phyloP scores from a whole-genome alignment of 148 eudicot species.

The Vaccinium darrowii region DNA sequence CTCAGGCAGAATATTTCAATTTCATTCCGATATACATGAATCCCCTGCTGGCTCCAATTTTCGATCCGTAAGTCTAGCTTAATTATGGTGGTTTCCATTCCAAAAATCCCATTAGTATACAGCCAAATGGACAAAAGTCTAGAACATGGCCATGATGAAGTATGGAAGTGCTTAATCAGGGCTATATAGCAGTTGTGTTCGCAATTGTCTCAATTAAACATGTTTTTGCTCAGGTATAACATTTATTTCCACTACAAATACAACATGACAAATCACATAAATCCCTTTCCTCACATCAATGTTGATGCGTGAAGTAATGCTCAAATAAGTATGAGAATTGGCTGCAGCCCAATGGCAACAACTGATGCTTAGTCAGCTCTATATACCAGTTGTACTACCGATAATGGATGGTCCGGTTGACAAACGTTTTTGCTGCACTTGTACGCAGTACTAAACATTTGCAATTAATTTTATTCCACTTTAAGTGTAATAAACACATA shows the following conservation, averaged over 20 bases:
- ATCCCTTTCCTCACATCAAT: neutral
- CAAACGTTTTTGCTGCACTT: neutral
- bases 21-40: neutral
- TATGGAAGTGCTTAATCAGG: neutral
- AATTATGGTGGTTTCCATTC: neutral
- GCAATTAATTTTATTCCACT: neutral
- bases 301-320: neutral
- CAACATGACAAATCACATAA: neutral
- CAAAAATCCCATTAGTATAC: neutral
- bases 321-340: neutral
- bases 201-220: conserved; percentile 11
- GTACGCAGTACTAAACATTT: neutral
- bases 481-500: neutral
- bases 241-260: neutral
- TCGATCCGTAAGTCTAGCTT: neutral
- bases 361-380: neutral
- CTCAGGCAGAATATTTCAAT: neutral
- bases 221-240: neutral
- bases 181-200: neutral
- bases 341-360: neutral
- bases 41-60: neutral
- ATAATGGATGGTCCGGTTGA: neutral
- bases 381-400: neutral
- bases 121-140: neutral
- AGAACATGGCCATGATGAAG: neutral